Conservation (phyloP, 257 asterid species). For the Solanum arcanum region DNA sequence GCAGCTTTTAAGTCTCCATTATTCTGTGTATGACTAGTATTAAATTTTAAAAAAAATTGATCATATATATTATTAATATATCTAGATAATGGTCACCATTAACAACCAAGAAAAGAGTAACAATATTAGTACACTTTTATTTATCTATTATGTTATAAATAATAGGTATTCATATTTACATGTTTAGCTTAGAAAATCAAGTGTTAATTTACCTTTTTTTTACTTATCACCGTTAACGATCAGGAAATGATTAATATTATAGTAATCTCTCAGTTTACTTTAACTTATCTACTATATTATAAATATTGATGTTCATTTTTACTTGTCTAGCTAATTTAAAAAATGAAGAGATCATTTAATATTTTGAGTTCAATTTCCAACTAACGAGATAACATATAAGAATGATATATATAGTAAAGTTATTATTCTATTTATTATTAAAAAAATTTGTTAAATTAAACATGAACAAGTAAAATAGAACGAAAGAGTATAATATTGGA, state of each 20-base stretch:
- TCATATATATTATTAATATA: not conserved
- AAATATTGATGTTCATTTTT: too few relatives aligned
- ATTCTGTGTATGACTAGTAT: not conserved
- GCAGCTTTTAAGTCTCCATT: not conserved
- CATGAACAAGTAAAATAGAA: not conserved
- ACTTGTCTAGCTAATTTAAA: not conserved
- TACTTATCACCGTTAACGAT: not conserved
- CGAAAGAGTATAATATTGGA: not conserved
- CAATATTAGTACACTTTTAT: not conserved
- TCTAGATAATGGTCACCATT: not conserved
- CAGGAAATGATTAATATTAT: not conserved
- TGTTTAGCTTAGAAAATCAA: not conserved
- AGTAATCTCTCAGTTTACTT: not conserved
- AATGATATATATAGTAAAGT: too few relatives aligned
- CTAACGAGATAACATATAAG: not conserved
- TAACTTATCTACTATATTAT: too few relatives aligned
- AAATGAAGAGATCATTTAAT: too few relatives aligned
- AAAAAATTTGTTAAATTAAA: fast-evolving
- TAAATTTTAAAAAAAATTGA: not conserved
- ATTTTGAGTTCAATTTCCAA: too few relatives aligned
- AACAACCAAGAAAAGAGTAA: not conserved
- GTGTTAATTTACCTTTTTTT: not conserved
- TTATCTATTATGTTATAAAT: too few relatives aligned
- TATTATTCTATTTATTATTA: too few relatives aligned
- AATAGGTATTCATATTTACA: too few relatives aligned